These are phyloP conservation scores for Boletus speciosus DNA, from an alignment of 768 basidiomycete species.

Conservation along the genomic window DNA sequence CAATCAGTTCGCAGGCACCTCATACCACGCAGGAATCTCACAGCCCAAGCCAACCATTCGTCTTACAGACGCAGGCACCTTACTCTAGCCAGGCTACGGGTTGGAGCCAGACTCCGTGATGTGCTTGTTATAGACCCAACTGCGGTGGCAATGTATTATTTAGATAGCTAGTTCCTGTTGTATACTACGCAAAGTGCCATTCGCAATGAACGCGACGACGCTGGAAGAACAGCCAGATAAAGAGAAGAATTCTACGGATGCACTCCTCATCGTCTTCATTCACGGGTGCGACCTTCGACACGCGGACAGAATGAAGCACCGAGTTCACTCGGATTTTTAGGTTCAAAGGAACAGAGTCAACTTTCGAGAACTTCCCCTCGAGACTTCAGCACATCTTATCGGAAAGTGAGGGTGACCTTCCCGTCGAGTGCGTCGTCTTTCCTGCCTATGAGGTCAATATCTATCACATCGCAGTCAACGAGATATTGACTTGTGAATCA, in stretches of 20 bases:
- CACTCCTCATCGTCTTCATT: conserved; percentile 70
- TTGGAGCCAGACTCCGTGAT: conserved; percentile 31
- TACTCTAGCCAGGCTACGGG: conserved; percentile 43
- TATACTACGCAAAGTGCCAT: conserved; percentile 5
- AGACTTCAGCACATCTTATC: conserved; percentile 74
- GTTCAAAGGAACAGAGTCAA: conserved; percentile 62
- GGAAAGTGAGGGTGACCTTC: conserved; percentile 53
- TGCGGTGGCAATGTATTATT: background rate
- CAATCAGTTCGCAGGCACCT: background rate
- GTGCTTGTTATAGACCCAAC: background rate
- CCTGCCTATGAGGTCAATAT: conserved; percentile 78
- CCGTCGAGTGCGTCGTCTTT: conserved; percentile 76
- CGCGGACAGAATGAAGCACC: background rate
- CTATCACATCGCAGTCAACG: conserved; percentile 1
- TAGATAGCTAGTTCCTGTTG: conserved; percentile 5
- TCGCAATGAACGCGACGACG: conserved; percentile 11
- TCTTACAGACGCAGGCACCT: conserved; percentile 52
- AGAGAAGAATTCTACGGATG: conserved; percentile 27
- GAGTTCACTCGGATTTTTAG: conserved; percentile 25
- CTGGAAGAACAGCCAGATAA: conserved; percentile 7
- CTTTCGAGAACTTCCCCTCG: conserved; percentile 76
- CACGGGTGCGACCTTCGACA: conserved; percentile 56
- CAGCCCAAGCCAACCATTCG: conserved; percentile 31
- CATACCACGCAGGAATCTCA: conserved; percentile 12
- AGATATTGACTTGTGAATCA: conserved; percentile 30